These are phyloP conservation scores for Lactarius pseudohatsudake DNA, from an alignment of 768 basidiomycete genomes.

Conservation along the genomic window DNA sequence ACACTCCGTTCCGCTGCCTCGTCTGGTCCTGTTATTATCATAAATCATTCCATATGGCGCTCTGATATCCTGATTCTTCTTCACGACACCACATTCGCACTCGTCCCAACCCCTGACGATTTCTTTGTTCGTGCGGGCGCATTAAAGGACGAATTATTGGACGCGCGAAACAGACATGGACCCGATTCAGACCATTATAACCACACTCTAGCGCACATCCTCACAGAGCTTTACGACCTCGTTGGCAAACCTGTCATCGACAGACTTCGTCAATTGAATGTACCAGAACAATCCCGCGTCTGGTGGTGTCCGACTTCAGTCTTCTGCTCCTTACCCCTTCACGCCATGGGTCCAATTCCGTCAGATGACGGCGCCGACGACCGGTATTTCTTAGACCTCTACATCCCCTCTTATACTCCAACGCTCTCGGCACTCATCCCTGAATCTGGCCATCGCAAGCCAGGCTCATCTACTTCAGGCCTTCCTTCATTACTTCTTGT, in stretches of 20 bases:
- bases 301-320: not conserved
- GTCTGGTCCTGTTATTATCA: not conserved
- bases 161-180: not conserved
- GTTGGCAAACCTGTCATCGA: not conserved
- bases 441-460: not conserved
- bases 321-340: not conserved
- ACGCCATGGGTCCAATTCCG: not conserved
- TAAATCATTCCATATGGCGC: not conserved
- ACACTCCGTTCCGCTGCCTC: too few species aligned
- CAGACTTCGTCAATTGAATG: not conserved
- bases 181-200: not conserved
- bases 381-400: not conserved
- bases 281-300: too few species aligned
- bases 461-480: not conserved
- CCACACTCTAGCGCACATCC: not conserved
- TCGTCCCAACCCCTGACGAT: not conserved
- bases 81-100: not conserved
- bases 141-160: not conserved
- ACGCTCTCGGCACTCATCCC: not conserved
- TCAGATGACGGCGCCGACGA: not conserved
- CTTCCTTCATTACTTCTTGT: not conserved
- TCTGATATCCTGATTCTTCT: not conserved
- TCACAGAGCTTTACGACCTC: not conserved
- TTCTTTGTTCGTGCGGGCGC: not conserved
- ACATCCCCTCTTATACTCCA: too few species aligned